phyloP scores from a whole-genome alignment of 1,284 basidiomycete genomes.

The Sanghuangporus baumii region DNA sequence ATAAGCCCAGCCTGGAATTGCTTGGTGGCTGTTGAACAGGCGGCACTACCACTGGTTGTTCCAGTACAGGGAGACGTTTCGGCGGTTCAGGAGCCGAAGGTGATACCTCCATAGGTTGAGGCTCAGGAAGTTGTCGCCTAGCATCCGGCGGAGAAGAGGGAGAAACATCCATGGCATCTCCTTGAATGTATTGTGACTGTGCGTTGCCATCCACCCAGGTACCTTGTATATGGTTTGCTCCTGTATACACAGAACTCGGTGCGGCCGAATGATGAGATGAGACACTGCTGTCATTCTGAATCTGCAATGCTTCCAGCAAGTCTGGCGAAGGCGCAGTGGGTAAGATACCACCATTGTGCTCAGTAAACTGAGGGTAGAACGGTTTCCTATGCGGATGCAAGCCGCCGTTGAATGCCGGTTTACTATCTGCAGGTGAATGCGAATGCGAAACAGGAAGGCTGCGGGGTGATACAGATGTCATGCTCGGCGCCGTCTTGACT shows the following conservation, averaged over 20 bases:
- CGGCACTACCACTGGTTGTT: constrained; percentile 25
- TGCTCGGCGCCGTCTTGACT: constrained; percentile 26
- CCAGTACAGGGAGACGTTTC: constrained; percentile 37
- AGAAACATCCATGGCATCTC: constrained; percentile 58
- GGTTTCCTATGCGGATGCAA: constrained; percentile 51
- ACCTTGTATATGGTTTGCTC: constrained; percentile 21
- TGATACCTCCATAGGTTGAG: constrained; percentile 42
- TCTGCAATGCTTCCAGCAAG: constrained; percentile 10
- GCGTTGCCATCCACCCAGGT: constrained; percentile 20
- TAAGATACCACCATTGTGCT: constrained; percentile 14
- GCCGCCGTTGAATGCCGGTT: constrained; percentile 35
- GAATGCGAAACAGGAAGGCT: constrained; percentile 57
- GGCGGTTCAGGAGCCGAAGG: constrained; percentile 45
- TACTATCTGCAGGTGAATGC: constrained; percentile 37
- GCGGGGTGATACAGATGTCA: constrained; percentile 48
- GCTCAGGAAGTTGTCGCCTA: constrained; percentile 32
- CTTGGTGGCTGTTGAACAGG: constrained; percentile 29
- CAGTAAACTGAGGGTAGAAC: constrained; percentile 39
- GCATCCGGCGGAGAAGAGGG: constrained; percentile 34
- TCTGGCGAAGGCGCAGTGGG: constrained; percentile 9
- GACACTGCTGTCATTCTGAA: constrained; percentile 27
- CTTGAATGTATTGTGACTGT: constrained; percentile 30
- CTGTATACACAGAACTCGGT: constrained; percentile 27
- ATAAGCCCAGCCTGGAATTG: constrained; percentile 38
- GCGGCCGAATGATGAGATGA: constrained; percentile 20